These are phyloP conservation scores for Paramecium primaurelia DNA, from an alignment of 73 alveolate species.

Conservation along the genomic window DNA sequence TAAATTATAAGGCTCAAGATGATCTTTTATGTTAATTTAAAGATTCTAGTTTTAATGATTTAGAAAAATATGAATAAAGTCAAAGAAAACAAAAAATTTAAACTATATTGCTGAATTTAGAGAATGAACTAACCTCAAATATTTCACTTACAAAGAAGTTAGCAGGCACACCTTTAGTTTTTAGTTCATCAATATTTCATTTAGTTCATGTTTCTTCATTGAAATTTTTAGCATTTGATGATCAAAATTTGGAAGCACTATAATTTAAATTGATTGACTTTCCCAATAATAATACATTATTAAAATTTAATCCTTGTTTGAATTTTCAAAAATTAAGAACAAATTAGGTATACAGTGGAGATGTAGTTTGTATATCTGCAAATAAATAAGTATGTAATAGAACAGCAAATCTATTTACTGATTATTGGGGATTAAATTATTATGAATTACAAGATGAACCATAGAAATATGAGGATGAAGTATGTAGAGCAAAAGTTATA, in stretches of 20 bases:
- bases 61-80: not conserved
- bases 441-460: slow-evolving; percentile 2
- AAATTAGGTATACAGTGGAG: not conserved
- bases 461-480: not conserved
- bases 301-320: slow-evolving; percentile 36
- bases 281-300: not conserved
- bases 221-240: slow-evolving; percentile 20
- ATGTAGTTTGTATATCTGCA: slow-evolving; percentile 37
- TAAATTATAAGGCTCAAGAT: slow-evolving; percentile 22
- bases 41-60: not conserved
- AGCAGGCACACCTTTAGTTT: slow-evolving; percentile 39
- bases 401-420: slow-evolving; percentile 5
- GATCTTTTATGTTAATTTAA: not conserved
- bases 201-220: slow-evolving; percentile 42
- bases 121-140: slow-evolving; percentile 35
- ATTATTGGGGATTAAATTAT: slow-evolving; percentile 17
- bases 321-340: slow-evolving; percentile 41
- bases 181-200: slow-evolving; percentile 20
- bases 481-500: not conserved
- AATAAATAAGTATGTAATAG: slow-evolving; percentile 16
- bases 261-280: slow-evolving; percentile 32
- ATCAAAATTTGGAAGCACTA: slow-evolving; percentile 20
- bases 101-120: not conserved
- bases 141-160: not conserved
- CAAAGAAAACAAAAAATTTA: slow-evolving; percentile 9